phyloP scores from a whole-genome alignment of 169 alveolate species.

The Amoebophrya sp. region DNA sequence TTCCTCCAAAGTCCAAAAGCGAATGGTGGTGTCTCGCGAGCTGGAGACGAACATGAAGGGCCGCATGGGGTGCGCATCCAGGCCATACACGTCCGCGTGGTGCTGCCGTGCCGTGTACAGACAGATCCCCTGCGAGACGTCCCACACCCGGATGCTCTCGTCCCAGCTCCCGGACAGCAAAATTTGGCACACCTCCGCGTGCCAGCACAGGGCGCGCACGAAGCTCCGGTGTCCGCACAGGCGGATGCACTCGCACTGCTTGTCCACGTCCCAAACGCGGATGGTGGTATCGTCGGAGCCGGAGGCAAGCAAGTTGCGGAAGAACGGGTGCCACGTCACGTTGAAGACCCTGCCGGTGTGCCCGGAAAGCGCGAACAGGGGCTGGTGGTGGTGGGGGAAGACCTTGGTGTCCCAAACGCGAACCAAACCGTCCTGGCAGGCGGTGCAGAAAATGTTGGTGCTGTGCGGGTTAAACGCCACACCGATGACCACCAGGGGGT shows the following conservation, averaged over 20 bases:
- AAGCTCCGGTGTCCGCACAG: neutral
- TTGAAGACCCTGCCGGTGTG: neutral
- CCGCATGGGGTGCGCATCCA: neutral
- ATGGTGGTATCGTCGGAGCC: neutral
- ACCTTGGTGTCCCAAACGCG: neutral
- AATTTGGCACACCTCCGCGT: neutral
- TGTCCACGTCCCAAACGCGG: neutral
- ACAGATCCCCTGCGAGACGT: neutral
- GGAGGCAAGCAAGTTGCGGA: neutral
- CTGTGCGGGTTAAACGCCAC: neutral
- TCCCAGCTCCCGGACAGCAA: conserved; percentile 20
- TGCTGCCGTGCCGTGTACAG: neutral
- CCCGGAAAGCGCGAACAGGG: neutral
- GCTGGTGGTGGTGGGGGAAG: neutral
- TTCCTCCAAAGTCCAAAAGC: neutral
- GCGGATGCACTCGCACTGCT: neutral
- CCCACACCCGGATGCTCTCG: neutral
- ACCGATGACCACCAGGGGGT: neutral
- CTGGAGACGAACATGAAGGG: neutral
- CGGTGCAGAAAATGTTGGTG: neutral
- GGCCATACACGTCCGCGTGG: neutral
- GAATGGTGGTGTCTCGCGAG: neutral
- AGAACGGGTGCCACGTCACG: neutral
- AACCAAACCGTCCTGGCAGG: neutral
- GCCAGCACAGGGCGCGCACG: conserved; percentile 18